Evolutionary conservation across 345 rosid species (phyloP).

Genomic region (Luvunga scandens): DNA sequence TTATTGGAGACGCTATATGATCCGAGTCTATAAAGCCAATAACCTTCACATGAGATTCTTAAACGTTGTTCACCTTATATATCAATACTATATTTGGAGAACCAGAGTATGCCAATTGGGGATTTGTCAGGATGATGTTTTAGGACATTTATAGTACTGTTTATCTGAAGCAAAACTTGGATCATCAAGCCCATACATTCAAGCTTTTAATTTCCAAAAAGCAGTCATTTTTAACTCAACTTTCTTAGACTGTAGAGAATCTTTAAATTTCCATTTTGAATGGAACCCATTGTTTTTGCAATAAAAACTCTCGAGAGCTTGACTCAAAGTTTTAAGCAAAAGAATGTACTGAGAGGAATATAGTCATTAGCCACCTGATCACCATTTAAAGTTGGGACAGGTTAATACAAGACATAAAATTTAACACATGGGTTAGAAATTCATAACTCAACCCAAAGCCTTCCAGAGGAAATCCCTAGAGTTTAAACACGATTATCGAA

Average conservation of each 20-base stretch:
- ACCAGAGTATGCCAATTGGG: background rate
- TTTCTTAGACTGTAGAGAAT: too few species aligned
- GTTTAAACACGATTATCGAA: background rate
- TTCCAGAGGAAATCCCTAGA: conserved; percentile 17
- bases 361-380: too few species aligned
- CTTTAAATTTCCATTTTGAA: background rate
- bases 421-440: background rate
- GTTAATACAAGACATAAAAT: too few species aligned
- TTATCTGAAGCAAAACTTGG: background rate
- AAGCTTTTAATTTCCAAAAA: background rate
- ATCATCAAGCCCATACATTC: background rate
- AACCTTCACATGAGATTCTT: background rate
- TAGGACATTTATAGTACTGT: background rate
- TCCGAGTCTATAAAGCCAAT: background rate
- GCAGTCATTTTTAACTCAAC: too few species aligned
- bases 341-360: too few species aligned
- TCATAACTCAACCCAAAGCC: background rate
- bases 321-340: background rate
- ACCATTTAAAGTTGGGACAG: too few species aligned
- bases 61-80: background rate
- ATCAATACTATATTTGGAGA: background rate
- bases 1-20: too few species aligned
- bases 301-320: background rate
- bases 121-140: background rate
- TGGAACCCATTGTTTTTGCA: background rate